phyloP scores from a whole-genome alignment of 495 filamentous ascomycete species.

The Penicillium diatomitis region DNA sequence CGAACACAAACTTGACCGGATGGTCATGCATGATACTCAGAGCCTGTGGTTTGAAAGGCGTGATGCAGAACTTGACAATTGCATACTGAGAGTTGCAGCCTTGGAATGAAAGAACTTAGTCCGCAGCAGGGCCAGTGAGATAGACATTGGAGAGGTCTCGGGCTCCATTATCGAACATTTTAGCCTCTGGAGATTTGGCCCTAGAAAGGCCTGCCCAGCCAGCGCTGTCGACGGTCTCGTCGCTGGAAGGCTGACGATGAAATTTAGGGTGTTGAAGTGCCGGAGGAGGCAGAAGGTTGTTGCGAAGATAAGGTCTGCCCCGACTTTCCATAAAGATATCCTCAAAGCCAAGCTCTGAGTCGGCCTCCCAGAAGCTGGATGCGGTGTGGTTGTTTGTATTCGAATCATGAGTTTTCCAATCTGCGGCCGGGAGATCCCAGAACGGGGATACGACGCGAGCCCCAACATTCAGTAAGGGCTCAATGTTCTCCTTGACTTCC shows the following conservation, averaged over 20 bases:
- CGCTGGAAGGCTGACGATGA: slow-evolving; percentile 11
- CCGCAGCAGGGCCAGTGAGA: slow-evolving; percentile 16
- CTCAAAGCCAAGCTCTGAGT: too few relatives aligned
- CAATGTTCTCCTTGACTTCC: slow-evolving; percentile 36
- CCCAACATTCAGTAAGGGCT: slow-evolving; percentile 28
- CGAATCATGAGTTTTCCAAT: slow-evolving; percentile 17
- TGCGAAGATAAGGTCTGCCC: too few relatives aligned
- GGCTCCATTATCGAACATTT: slow-evolving; percentile 18
- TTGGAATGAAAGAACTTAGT: slow-evolving; percentile 5
- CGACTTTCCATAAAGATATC: too few relatives aligned
- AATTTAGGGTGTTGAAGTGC: slow-evolving; percentile 8
- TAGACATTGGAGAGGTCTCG: slow-evolving; percentile 26
- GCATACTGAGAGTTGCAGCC: not conserved
- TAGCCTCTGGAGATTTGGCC: slow-evolving; percentile 22
- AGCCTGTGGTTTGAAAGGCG: not conserved
- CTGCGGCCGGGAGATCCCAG: slow-evolving; percentile 20
- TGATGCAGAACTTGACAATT: too few relatives aligned
- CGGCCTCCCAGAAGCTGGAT: slow-evolving; percentile 16
- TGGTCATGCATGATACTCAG: not conserved
- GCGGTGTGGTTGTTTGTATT: slow-evolving; percentile 21
- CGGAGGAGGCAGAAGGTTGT: slow-evolving; percentile 33
- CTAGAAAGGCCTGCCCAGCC: slow-evolving; percentile 6
- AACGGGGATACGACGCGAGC: slow-evolving; percentile 22
- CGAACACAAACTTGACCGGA: not conserved
- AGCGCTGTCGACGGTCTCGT: slow-evolving; percentile 2